A percentile compares a stretch with the other conserved stretches of the same genome.
These are phyloP conservation scores for Mycena leptocephala DNA, from an alignment of 768 basidiomycete species.

Conservation along the genomic window DNA sequence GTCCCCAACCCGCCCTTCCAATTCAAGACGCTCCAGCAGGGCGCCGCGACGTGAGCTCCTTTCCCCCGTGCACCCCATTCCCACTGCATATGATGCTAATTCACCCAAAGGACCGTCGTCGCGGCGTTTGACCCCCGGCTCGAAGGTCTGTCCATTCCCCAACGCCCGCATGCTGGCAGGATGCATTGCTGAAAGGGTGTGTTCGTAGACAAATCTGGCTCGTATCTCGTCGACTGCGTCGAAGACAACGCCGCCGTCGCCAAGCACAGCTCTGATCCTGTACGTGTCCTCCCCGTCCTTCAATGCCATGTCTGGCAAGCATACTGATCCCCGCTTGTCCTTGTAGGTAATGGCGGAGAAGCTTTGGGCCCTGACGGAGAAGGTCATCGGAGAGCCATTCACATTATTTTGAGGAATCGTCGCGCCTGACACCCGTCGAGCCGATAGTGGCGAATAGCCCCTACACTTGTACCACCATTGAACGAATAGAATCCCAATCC, in stretches of 20 bases:
- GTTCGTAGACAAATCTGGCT: constrained; percentile 1
- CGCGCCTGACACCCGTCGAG: too few relatives aligned
- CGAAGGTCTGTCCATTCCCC: background rate
- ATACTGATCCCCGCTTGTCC: background rate
- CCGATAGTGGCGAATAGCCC: too few relatives aligned
- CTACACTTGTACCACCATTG: too few relatives aligned
- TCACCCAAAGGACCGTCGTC: background rate
- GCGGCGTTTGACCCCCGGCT: constrained; percentile 19
- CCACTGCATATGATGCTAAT: too few relatives aligned
- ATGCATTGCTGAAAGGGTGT: background rate
- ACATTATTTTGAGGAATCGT: background rate
- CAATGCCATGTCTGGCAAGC: background rate
- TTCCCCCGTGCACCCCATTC: too few relatives aligned
- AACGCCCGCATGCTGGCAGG: background rate
- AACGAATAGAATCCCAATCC: too few relatives aligned
- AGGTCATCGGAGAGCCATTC: background rate
- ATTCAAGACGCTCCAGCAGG: constrained; percentile 13
- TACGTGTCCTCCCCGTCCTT: background rate
- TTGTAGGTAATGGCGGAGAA: background rate
- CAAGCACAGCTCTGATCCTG: background rate
- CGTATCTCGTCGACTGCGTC: constrained; percentile 3
- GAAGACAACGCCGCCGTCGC: background rate
- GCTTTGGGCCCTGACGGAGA: constrained; percentile 7
- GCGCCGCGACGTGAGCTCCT: constrained; percentile 21
- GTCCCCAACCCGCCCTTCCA: background rate